Percentiles rank a stretch among this genome's conserved stretches.
Conservation (phyloP, 1,139 yeast genomes). For the Debaryomyces robertsiae region DNA sequence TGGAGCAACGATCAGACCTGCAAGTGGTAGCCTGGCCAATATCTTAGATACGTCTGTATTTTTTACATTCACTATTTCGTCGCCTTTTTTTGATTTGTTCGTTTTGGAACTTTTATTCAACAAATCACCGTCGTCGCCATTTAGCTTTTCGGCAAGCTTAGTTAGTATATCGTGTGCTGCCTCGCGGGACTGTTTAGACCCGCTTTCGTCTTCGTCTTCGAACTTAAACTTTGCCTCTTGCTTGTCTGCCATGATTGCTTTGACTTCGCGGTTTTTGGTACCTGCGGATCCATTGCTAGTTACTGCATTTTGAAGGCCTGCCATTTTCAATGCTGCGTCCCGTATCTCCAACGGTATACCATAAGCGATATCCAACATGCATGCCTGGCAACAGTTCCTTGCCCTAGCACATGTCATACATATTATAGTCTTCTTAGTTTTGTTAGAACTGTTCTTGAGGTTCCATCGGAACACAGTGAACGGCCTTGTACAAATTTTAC, state of each 20-base stretch:
- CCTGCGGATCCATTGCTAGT: conserved; percentile 14
- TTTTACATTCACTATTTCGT: conserved; percentile 22
- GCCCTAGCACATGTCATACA: conserved; percentile 80
- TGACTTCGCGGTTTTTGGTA: conserved; percentile 40
- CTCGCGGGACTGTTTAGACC: conserved; percentile 22
- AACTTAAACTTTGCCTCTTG: conserved; percentile 25
- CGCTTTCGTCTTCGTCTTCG: conserved; percentile 16
- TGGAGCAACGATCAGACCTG: conserved; percentile 47
- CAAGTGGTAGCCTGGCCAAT: conserved; percentile 60
- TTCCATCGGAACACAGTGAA: conserved; percentile 82
- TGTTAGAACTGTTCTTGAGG: conserved; percentile 34
- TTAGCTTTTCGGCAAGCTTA: conserved; percentile 43
- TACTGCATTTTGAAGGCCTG: conserved; percentile 49
- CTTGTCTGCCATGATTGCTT: conserved; percentile 44
- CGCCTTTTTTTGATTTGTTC: conserved; percentile 10
- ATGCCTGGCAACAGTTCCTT: conserved; percentile 83
- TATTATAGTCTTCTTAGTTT: conserved; percentile 55
- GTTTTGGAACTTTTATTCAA: conserved; percentile 13
- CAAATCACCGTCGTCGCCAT: conserved; percentile 15
- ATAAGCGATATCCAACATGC: conserved; percentile 79
- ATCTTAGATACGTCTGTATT: conserved; percentile 50
- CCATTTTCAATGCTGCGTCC: conserved; percentile 79
- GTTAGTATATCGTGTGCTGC: conserved; percentile 37
- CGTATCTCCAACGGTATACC: conserved; percentile 77
- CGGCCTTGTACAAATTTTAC: conserved; percentile 80